Evolutionary conservation across 495 filamentous ascomycete species (phyloP).

Genomic region (Podospora comata): DNA sequence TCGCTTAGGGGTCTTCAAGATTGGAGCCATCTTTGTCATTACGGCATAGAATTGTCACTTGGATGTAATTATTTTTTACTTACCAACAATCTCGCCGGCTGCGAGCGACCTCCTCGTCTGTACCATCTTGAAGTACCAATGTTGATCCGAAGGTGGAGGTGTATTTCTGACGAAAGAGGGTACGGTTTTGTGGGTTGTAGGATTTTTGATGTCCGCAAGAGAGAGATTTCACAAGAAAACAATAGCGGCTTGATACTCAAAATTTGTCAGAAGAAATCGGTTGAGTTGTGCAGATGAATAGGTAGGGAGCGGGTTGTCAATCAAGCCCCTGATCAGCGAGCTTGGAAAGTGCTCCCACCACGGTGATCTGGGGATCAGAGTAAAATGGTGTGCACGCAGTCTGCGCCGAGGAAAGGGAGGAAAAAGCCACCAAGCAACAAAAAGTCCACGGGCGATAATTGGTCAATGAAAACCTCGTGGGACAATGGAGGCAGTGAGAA

Average conservation of each 20-base stretch:
- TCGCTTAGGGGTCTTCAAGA: not conserved
- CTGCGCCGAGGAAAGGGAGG: not conserved
- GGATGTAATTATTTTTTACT: conserved; percentile 11
- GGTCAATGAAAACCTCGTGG: not conserved
- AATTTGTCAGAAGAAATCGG: not conserved
- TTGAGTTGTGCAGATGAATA: not conserved
- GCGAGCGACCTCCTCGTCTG: conserved; percentile 29
- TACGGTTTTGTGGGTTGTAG: not conserved
- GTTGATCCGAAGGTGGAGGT: not conserved
- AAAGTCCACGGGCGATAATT: not conserved
- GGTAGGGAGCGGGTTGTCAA: not conserved
- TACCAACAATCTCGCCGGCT: conserved; percentile 21
- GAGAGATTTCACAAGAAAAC: not conserved
- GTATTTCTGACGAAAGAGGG: not conserved
- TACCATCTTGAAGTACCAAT: conserved; percentile 17
- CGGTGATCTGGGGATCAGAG: not conserved
- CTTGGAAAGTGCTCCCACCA: not conserved
- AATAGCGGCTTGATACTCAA: not conserved
- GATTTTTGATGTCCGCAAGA: not conserved
- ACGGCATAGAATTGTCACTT: too few relatives aligned
- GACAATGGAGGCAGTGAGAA: conserved; percentile 1
- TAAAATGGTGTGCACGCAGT: not conserved
- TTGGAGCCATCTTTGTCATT: not conserved
- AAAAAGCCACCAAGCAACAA: not conserved
- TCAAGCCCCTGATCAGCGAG: not conserved